Percentiles rank a stretch among this genome's conserved stretches.
phyloP scores from a whole-genome alignment of 768 basidiomycete genomes.

The Mycena galopus region DNA sequence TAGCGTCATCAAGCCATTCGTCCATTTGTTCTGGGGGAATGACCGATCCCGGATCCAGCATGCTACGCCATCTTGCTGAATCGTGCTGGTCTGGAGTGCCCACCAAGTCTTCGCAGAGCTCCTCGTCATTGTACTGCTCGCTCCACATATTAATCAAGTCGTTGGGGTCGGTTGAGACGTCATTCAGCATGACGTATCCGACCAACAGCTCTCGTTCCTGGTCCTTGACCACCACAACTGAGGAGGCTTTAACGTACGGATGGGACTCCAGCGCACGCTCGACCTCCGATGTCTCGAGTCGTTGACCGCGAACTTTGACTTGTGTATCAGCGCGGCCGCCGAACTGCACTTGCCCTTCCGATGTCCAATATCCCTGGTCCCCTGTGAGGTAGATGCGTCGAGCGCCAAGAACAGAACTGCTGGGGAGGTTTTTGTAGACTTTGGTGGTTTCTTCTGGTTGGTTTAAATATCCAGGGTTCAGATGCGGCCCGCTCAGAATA shows the following conservation, averaged over 20 bases:
- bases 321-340: constrained; percentile 5
- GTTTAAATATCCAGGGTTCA: constrained; percentile 4
- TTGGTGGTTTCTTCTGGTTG: background rate
- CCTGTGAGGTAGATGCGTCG: constrained; percentile 8
- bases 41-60: constrained; percentile 2
- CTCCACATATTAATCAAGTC: constrained; percentile 7
- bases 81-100: constrained; percentile 4
- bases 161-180: constrained; percentile 4
- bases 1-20: constrained; percentile 7
- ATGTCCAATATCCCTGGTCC: constrained; percentile 9
- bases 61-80: constrained; percentile 3
- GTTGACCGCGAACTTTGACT: constrained; percentile 9
- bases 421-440: constrained; percentile 5
- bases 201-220: constrained; percentile 10
- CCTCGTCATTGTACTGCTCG: constrained; percentile 9
- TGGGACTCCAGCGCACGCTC: constrained; percentile 7
- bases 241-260: constrained; percentile 4
- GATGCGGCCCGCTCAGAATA: constrained; percentile 5
- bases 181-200: constrained; percentile 1
- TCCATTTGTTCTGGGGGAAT: constrained; percentile 9
- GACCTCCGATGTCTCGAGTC: constrained; percentile 8
- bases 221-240: constrained; percentile 7
- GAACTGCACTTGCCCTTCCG: constrained; percentile 9
- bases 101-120: constrained; percentile 3
- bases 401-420: constrained; percentile 7